A percentile compares a stretch with the other conserved stretches of the same genome.
These are phyloP conservation scores for Podospora sp. DNA, from an alignment of 495 filamentous ascomycete genomes.

Conservation along the genomic window DNA sequence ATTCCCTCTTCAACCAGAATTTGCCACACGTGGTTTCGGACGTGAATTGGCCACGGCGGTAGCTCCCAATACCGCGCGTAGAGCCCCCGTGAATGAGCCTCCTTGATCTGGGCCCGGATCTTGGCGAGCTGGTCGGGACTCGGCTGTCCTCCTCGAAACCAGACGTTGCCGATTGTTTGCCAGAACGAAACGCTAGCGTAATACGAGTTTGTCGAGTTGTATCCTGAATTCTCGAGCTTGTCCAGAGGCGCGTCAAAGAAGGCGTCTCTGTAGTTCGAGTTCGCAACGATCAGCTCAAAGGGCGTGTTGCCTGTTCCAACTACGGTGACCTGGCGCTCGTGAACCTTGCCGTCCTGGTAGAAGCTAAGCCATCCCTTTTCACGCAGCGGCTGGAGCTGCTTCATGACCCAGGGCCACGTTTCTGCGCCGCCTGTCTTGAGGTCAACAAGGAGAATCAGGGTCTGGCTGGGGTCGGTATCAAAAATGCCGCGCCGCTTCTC, in stretches of 20 bases:
- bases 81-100: constrained; percentile 69
- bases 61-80: constrained; percentile 80
- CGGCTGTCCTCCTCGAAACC: constrained; percentile 43
- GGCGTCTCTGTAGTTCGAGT: constrained; percentile 58
- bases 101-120: constrained; percentile 66
- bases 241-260: constrained; percentile 69
- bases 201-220: constrained; percentile 54
- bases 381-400: constrained; percentile 66
- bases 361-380: constrained; percentile 62
- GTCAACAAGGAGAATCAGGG: constrained; percentile 72
- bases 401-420: constrained; percentile 59
- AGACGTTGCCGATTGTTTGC: constrained; percentile 47
- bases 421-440: constrained; percentile 59
- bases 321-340: constrained; percentile 67
- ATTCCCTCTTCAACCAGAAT: constrained; percentile 71
- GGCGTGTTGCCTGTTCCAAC: constrained; percentile 80
- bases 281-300: constrained; percentile 57
- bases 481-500: constrained; percentile 60
- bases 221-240: constrained; percentile 41
- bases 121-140: constrained; percentile 55
- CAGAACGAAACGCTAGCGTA: constrained; percentile 57
- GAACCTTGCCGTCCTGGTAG: constrained; percentile 54
- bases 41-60: constrained; percentile 72
- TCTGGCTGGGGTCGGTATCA: constrained; percentile 58
- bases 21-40: constrained; percentile 75